Evolutionary conservation across 345 rosid genomes (phyloP).

Genomic region (Laguncularia racemosa): DNA sequence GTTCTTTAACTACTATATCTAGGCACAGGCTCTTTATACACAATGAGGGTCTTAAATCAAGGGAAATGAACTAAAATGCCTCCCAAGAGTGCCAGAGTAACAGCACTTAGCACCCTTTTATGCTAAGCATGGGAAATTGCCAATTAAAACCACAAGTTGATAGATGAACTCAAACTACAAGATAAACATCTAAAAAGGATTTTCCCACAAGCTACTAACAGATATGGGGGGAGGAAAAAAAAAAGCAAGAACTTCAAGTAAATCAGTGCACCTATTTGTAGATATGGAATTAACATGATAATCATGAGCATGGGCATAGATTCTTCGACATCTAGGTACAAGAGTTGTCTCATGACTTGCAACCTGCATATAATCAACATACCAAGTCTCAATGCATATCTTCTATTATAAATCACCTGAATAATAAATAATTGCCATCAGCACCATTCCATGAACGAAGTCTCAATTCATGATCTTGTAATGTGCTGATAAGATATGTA

Average conservation of each 20-base stretch:
- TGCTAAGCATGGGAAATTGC: too few species aligned
- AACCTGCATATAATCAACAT: slow-evolving; percentile 37
- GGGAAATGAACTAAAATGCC: too few species aligned
- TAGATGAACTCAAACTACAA: too few species aligned
- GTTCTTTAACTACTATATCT: too few species aligned
- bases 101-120: too few species aligned
- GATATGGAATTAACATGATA: slow-evolving; percentile 57
- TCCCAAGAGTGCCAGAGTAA: too few species aligned
- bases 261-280: slow-evolving; percentile 58
- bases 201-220: neutral
- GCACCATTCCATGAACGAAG: neutral
- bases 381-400: slow-evolving; percentile 2
- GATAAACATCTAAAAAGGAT: too few species aligned
- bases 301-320: slow-evolving; percentile 81
- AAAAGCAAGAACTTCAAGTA: neutral
- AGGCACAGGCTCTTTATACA: too few species aligned
- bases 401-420: slow-evolving; percentile 1
- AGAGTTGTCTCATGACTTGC: slow-evolving; percentile 77
- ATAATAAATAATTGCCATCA: neutral
- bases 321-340: slow-evolving; percentile 89
- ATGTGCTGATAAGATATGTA: too few species aligned
- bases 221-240: neutral
- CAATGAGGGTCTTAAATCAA: too few species aligned
- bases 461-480: too few species aligned
- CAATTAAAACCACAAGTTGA: too few species aligned